These are phyloP conservation scores for Curvularia sp. DNA, from an alignment of 2,329 filamentous ascomycete genomes.

Conservation along the genomic window DNA sequence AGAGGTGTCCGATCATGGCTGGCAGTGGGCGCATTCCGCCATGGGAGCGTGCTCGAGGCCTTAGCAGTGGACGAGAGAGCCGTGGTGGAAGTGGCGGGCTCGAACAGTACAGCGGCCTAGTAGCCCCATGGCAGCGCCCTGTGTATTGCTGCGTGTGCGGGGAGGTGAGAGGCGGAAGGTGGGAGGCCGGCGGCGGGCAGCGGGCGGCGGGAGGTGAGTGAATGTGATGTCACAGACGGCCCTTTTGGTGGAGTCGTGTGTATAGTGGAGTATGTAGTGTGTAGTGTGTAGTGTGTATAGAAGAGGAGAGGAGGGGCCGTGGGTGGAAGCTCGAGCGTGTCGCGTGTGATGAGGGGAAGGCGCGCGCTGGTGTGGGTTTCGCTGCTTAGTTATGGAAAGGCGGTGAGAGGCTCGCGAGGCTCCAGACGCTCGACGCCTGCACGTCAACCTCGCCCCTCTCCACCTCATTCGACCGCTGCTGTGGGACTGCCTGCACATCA, in stretches of 20 bases:
- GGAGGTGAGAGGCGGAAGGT: neutral
- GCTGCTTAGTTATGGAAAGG: constrained; percentile 15
- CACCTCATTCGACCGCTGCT: neutral
- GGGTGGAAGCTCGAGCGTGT: constrained; percentile 3
- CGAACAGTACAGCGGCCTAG: constrained; percentile 31
- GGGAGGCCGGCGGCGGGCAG: too few relatives aligned
- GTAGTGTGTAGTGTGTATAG: neutral
- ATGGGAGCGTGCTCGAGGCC: constrained; percentile 16
- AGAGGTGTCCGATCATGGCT: constrained; percentile 52
- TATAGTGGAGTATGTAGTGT: neutral
- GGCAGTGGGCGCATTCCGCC: constrained; percentile 28
- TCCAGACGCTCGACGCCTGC: neutral
- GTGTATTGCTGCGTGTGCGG: neutral
- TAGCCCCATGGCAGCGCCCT: constrained; percentile 39
- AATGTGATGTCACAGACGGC: constrained; percentile 2
- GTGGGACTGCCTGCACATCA: neutral
- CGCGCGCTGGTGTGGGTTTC: neutral
- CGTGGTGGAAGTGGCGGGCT: constrained; percentile 30
- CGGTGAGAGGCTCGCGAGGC: constrained; percentile 7
- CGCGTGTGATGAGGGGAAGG: constrained; percentile 4
- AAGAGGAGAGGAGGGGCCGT: neutral
- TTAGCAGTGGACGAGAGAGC: constrained; percentile 28
- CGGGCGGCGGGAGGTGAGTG: neutral
- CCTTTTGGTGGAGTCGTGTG: neutral
- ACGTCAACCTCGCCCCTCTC: neutral